Evolutionary conservation across 805 yeast genomes (phyloP).

Genomic region (Komagataella kurtzmanii): DNA sequence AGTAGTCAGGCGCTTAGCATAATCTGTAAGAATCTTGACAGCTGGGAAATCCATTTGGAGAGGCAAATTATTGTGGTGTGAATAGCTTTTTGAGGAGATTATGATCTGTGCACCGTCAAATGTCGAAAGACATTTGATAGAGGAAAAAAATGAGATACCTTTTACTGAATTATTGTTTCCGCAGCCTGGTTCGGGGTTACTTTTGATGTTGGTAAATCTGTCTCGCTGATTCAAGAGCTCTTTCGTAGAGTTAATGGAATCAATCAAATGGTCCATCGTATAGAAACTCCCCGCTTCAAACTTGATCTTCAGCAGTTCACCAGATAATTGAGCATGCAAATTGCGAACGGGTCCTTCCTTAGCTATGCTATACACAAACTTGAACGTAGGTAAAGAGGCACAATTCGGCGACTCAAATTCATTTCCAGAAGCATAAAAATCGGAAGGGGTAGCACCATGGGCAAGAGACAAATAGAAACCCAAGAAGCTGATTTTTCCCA

Average conservation of each 20-base stretch:
- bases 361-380: constrained; percentile 30
- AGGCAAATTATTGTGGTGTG: constrained; percentile 28
- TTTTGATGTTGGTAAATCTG: not conserved
- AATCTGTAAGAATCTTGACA: constrained; percentile 42
- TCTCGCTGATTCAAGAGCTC: not conserved
- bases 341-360: constrained; percentile 15
- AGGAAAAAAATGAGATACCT: constrained; percentile 4
- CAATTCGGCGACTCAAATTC: constrained; percentile 39
- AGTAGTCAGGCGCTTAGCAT: constrained; percentile 21
- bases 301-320: constrained; percentile 59
- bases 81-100: constrained; percentile 28
- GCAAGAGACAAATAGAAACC: constrained; percentile 67
- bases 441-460: constrained; percentile 36
- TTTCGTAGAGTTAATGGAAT: not conserved
- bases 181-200: not conserved
- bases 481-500: constrained; percentile 56
- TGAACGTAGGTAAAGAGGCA: constrained; percentile 59
- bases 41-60: constrained; percentile 67
- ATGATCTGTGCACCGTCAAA: constrained; percentile 62
- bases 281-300: constrained; percentile 18
- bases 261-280: constrained; percentile 9
- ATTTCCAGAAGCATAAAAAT: constrained; percentile 31
- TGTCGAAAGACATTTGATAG: constrained; percentile 35
- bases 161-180: not conserved
- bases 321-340: constrained; percentile 39